Percentiles rank a stretch among this genome's conserved stretches.
Evolutionary conservation across 345 rosid genomes (phyloP).

Genomic region (Sonneratia caseolaris): DNA sequence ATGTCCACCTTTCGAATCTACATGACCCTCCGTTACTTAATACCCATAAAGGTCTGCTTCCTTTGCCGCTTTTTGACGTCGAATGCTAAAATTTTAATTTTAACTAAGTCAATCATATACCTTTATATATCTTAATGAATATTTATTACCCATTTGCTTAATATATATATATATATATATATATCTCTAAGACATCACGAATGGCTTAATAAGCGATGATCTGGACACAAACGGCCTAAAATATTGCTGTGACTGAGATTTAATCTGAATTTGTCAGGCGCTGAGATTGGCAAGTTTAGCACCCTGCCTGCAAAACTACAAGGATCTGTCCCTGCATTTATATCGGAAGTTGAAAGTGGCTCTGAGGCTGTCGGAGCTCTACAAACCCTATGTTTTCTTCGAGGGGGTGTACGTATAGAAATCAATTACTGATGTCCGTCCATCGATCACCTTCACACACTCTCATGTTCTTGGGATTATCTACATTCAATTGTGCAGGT

Average conservation of each 20-base stretch:
- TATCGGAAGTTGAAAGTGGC: conserved; percentile 19
- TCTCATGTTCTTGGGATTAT: no score
- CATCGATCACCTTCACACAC: no score
- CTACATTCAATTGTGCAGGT: conserved; percentile 11
- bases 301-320: conserved; percentile 14
- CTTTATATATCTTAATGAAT: no score
- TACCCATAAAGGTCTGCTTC: conserved; percentile 18
- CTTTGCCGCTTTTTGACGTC: no score
- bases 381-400: conserved; percentile 31
- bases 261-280: conserved; percentile 10
- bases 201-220: no score
- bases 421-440: not conserved
- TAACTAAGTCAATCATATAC: no score
- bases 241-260: no score
- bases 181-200: no score
- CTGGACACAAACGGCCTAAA: no score
- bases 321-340: conserved; percentile 13
- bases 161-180: no score
- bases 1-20: conserved; percentile 23
- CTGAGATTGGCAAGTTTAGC: conserved; percentile 16
- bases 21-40: conserved; percentile 20
- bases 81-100: no score
- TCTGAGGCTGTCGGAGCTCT: conserved; percentile 26
- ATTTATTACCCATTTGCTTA: no score
- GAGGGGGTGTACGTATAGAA: conserved; percentile 21